Evolutionary conservation across 805 yeast genomes (phyloP), one percentile per base, ranked within the genome.

Genomic region (Zygoascus bituminiphila): DNA sequence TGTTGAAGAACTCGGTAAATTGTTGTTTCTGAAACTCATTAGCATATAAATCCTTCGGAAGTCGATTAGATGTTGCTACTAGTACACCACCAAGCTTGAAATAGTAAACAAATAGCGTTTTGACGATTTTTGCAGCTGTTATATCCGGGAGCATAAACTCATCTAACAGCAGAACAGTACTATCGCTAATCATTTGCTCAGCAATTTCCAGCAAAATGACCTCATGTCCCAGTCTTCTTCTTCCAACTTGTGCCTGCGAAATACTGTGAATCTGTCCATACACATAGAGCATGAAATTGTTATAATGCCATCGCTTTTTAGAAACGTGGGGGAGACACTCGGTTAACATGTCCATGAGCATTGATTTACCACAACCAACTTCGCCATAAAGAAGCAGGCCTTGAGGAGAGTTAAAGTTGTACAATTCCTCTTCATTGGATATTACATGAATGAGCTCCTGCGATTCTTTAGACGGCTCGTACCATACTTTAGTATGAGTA

Each of bases 91-190:
- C 89, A 10, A 83, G 61, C 55, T 78, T 81, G 68, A 83, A 82
- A 64, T 77, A 83, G 60, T 77, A 81, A 0, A 83, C 78, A 63
- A 83, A 81, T 44, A 83, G 62, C 12, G 80, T 70, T 60, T 79
- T 78, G 49, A 83, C 67, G 33, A 83, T 79, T 56, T 81, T 82
- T 1, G 87, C 88, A 20, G 84, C 75, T 0, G 88, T 85, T 55
- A 84, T 71, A 59, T 83, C 89, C 0, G 89, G 89, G 25, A 83
- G 60, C 84, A 82, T 81, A 64, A 83, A 83, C 61, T 84, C 89
- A 60, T 83, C 89, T 37, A 83, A 63, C 62, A 82, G 69, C 51
- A 83, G 62, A 12, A 83, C 68, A 1, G 86, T 79, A 57, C 74
- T 78, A 51, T 71, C 72, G 12, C 66, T 62, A 25, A 82, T 74